Evolutionary conservation across 2,329 filamentous ascomycete species (phyloP).

Genomic region (Neocatenulostroma microsporum): DNA sequence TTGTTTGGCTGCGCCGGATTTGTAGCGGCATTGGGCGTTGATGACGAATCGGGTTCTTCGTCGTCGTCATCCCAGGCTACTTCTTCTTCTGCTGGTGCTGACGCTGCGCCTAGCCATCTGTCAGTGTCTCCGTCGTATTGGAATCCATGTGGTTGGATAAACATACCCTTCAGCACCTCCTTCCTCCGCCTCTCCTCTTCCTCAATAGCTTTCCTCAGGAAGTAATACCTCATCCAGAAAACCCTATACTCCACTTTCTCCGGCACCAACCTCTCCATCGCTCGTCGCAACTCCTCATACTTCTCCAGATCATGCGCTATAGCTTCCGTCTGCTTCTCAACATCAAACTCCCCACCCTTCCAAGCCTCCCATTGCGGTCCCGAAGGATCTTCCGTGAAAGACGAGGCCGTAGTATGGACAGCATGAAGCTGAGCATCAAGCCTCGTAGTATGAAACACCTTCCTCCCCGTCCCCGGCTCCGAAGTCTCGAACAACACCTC

Average conservation of each 20-base stretch:
- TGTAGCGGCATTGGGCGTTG: slow-evolving; percentile 26
- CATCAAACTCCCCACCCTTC: slow-evolving; percentile 65
- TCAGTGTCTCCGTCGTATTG: too few species aligned
- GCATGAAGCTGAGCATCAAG: slow-evolving; percentile 95
- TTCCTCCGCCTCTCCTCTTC: slow-evolving; percentile 81
- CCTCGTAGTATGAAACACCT: slow-evolving; percentile 87
- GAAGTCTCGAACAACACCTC: slow-evolving; percentile 87
- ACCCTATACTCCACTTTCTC: slow-evolving; percentile 78
- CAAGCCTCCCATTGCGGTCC: slow-evolving; percentile 66
- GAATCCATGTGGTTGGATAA: not conserved
- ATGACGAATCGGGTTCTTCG: slow-evolving; percentile 45
- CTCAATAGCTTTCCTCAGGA: slow-evolving; percentile 84
- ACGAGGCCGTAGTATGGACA: slow-evolving; percentile 76
- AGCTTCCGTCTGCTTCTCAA: slow-evolving; percentile 73
- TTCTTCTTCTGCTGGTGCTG: slow-evolving; percentile 62
- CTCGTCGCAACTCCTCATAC: slow-evolving; percentile 73
- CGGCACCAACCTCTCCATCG: slow-evolving; percentile 96
- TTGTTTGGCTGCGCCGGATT: slow-evolving; percentile 25
- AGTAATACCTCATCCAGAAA: slow-evolving; percentile 96
- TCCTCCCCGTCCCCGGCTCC: slow-evolving; percentile 73
- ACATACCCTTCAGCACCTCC: slow-evolving; percentile 81
- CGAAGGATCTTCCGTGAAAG: slow-evolving; percentile 73
- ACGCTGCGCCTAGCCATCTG: slow-evolving; percentile 49
- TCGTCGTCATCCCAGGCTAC: slow-evolving; percentile 68
- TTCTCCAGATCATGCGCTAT: slow-evolving; percentile 76